A percentile compares a stretch with the other conserved stretches of the same genome.
Conservation (phyloP, 2,329 filamentous ascomycete species). For the Penicillium sp. region DNA sequence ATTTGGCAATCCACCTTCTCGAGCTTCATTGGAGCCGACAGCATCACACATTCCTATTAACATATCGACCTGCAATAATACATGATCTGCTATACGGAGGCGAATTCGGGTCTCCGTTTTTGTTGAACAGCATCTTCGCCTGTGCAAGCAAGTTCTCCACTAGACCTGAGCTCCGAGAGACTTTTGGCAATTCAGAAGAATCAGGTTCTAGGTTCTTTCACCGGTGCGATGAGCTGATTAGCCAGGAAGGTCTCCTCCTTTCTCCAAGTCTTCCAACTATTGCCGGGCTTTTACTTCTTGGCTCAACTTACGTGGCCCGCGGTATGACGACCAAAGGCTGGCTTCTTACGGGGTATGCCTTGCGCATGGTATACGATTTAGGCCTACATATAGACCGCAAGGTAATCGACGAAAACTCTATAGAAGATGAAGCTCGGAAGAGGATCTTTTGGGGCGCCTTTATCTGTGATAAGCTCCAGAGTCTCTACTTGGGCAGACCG, state of each 20-base stretch:
- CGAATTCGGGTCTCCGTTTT: constrained; percentile 42
- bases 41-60: constrained; percentile 43
- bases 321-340: constrained; percentile 38
- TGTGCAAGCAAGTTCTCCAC: constrained; percentile 47
- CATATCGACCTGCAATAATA: constrained; percentile 47
- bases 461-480: constrained; percentile 57
- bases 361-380: constrained; percentile 49
- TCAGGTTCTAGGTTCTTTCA: constrained; percentile 44
- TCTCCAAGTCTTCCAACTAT: constrained; percentile 44
- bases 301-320: constrained; percentile 24
- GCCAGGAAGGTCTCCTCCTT: constrained; percentile 38
- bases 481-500: constrained; percentile 59
- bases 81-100: constrained; percentile 39
- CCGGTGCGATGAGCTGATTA: constrained; percentile 42
- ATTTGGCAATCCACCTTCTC: constrained; percentile 43
- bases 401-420: constrained; percentile 7
- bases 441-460: constrained; percentile 40
- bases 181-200: constrained; percentile 39
- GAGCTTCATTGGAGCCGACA: constrained; percentile 47
- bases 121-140: constrained; percentile 49
- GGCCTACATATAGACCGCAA: constrained; percentile 44
- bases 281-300: constrained; percentile 37
- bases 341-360: constrained; percentile 47
- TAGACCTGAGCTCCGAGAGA: constrained; percentile 37
- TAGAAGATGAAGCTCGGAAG: constrained; percentile 33